These are phyloP conservation scores for Mycosphaerella sp. DNA, from an alignment of 2,329 filamentous ascomycete species.

Conservation along the genomic window DNA sequence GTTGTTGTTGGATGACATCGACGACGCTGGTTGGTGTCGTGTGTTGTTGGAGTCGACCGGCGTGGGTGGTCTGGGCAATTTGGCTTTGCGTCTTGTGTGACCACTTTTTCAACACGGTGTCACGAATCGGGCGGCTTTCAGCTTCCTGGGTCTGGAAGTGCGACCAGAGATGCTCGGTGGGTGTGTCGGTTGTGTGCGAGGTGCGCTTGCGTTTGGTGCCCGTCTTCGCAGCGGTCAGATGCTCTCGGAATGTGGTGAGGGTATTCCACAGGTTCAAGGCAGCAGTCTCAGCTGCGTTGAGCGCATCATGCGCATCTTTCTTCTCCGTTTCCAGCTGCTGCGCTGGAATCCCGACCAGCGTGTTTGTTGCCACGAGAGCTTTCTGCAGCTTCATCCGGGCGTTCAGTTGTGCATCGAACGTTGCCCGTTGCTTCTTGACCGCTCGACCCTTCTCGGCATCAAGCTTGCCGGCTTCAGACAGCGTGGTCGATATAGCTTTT, in stretches of 20 bases:
- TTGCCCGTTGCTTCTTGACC: constrained; percentile 75
- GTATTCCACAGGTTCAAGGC: constrained; percentile 80
- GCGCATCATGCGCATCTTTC: constrained; percentile 37
- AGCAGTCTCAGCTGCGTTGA: constrained; percentile 77
- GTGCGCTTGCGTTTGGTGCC: constrained; percentile 56
- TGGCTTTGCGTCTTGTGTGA: constrained; percentile 66
- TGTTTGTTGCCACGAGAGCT: constrained; percentile 74
- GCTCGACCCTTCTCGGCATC: constrained; percentile 81
- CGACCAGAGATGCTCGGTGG: constrained; percentile 64
- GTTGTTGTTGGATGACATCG: constrained; percentile 62
- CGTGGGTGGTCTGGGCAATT: constrained; percentile 50
- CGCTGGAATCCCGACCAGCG: constrained; percentile 44
- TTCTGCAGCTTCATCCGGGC: constrained; percentile 90
- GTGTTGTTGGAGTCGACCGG: constrained; percentile 56
- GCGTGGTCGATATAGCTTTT: constrained; percentile 57
- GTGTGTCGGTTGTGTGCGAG: constrained; percentile 48
- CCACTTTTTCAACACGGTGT: constrained; percentile 80
- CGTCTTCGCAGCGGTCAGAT: constrained; percentile 48
- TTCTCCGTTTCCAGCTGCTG: constrained; percentile 37
- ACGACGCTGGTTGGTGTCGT: constrained; percentile 59
- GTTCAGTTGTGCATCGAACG: constrained; percentile 84
- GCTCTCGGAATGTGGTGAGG: constrained; percentile 62
- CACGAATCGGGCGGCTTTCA: constrained; percentile 54
- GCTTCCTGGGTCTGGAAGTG: constrained; percentile 62
- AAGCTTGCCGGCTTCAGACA: constrained; percentile 61